phyloP scores from a whole-genome alignment of 2,329 filamentous ascomycete species.

The Claviceps sorghi region DNA sequence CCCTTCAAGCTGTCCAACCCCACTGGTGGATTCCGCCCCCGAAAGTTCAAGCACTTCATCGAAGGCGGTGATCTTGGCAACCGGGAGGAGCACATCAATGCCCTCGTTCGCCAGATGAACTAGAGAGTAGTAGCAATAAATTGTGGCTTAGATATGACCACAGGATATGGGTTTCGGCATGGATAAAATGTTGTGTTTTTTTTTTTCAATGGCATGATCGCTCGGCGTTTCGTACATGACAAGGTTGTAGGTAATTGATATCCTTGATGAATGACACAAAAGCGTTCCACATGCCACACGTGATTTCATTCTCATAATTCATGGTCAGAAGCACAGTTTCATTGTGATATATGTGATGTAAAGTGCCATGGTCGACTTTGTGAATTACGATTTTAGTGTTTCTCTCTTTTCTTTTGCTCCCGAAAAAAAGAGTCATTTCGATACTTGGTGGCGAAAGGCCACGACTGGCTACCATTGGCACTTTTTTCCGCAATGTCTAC shows the following conservation, averaged over 20 bases:
- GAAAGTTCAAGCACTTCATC: slow-evolving; percentile 99
- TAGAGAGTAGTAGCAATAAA: slow-evolving; percentile 30
- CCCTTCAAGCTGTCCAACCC: slow-evolving; percentile 99
- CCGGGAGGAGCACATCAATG: slow-evolving; percentile 97
- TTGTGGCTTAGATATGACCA: slow-evolving; percentile 8
- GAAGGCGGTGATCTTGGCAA: slow-evolving; percentile 98
- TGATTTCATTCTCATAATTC: not conserved
- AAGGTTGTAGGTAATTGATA: slow-evolving; percentile 25
- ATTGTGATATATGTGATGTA: not conserved
- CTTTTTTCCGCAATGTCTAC: not conserved
- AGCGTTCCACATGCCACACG: slow-evolving; percentile 16
- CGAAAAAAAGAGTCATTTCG: not conserved
- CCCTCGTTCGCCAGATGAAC: slow-evolving; percentile 96
- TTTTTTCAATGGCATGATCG: slow-evolving; percentile 16
- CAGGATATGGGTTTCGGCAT: slow-evolving; percentile 14
- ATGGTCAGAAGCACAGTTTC: not conserved
- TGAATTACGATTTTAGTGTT: not conserved
- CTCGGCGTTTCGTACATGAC: slow-evolving; percentile 26
- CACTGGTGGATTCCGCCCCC: slow-evolving; percentile 83
- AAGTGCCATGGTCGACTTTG: not conserved
- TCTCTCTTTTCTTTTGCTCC: too few species aligned
- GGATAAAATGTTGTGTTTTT: slow-evolving; percentile 7
- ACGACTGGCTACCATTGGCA: not conserved
- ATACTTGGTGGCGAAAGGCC: not conserved
- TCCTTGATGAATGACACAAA: slow-evolving; percentile 26